Evolutionary conservation across 306 rosid species (phyloP).

Genomic region (Inga laurina): DNA sequence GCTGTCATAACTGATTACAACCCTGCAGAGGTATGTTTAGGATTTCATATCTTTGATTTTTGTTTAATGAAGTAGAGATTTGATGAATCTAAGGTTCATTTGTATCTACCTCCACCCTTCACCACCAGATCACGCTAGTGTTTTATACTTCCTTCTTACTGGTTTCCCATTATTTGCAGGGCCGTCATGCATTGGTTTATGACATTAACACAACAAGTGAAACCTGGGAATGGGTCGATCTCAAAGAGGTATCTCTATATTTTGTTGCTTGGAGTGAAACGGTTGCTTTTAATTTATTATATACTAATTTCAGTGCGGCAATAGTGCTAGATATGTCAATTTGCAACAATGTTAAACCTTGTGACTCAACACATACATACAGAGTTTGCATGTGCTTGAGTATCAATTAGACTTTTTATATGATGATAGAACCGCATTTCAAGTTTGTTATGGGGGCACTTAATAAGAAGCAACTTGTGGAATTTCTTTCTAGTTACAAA

Average conservation of each 20-base stretch:
- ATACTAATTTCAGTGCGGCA: not conserved
- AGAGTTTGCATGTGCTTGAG: not conserved
- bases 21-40: constrained; percentile 57
- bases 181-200: constrained; percentile 87
- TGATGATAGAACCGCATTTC: not conserved
- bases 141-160: not conserved
- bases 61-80: not conserved
- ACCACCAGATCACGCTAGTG: not conserved
- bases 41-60: not conserved
- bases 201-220: constrained; percentile 71
- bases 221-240: constrained; percentile 98
- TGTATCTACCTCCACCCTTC: not conserved
- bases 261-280: constrained; percentile 4
- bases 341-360: constrained; percentile 17
- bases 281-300: constrained; percentile 6
- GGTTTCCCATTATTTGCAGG: constrained; percentile 48
- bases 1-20: constrained; percentile 86
- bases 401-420: not conserved
- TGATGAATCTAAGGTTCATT: not conserved
- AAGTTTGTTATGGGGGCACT: not conserved
- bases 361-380: not conserved
- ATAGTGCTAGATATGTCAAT: not conserved
- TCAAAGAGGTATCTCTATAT: constrained; percentile 70
- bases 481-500: not conserved
- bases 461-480: not conserved